Base-by-base conservation (phyloP, 2,329 filamentous ascomycete species). In the Plectosphaerella plurivora region DNA sequence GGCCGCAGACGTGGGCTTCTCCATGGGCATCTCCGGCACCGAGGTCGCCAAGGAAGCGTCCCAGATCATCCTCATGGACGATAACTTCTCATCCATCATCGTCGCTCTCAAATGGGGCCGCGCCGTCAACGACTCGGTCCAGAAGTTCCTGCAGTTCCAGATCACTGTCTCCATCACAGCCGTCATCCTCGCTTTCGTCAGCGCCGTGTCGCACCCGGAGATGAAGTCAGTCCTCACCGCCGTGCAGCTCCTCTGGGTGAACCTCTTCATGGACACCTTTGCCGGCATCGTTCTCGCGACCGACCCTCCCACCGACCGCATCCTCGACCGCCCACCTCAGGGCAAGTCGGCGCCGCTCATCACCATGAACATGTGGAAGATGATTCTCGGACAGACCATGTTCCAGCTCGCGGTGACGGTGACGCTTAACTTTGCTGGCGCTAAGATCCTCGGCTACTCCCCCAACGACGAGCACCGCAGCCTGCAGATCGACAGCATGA, bases 21-120 rank as follows among this genome's bases (percentile, higher is more conserved):
- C 83, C 6, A 86, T 87, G 83, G 84, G 84, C 55, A 81, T 86
- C 51, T 75, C 82, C 18, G 83, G 84, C 55, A 86, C 83, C 5
- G 83, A 86, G 61, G 82, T 84, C 6, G 77, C 82, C 14, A 84
- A 83, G 61, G 81, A 84, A 64, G 81, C 81, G 7, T 81, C 81
- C 12, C 76, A 78, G 16, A 83, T 84, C 50, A 82, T 84, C 59
- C 69, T 84, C 33, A 81, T 84, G 75, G 79, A 84, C 59, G 81
- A 84, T 63, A 83, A 83, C 62, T 83, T 83, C 63, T 70, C 78
- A 1, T 84, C 81, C 3, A 86, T 86, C 58, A 79, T 86, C 51
- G 82, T 81, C 58, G 80, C 79, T 14, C 69, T 84, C 56, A 79
- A 79, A 72, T 84, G 81, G 81, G 81, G 81, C 51, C 76, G 81